Percentiles rank a stretch among this genome's conserved stretches.
Evolutionary conservation across 2,329 filamentous ascomycete genomes (phyloP).

Genomic region (Daldinia eschscholtzii): DNA sequence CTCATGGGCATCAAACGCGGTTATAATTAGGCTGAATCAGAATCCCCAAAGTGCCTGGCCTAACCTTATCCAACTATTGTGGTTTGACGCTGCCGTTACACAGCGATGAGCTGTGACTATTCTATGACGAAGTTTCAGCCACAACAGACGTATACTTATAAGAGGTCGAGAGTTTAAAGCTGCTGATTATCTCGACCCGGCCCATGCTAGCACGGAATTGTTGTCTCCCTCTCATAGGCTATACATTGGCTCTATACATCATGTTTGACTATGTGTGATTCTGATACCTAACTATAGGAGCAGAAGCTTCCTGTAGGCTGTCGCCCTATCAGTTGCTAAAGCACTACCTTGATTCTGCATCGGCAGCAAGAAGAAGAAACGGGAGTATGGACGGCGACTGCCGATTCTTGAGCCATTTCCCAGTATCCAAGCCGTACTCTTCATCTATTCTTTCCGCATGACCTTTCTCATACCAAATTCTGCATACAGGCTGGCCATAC

Average conservation of each 20-base stretch:
- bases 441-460: slow-evolving; percentile 22
- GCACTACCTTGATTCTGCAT: neutral
- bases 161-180: neutral
- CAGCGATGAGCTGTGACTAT: slow-evolving; percentile 31
- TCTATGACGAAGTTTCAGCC: slow-evolving; percentile 30
- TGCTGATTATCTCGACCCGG: slow-evolving; percentile 4
- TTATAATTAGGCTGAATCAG: slow-evolving; percentile 38
- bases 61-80: slow-evolving; percentile 15
- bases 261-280: slow-evolving; percentile 30
- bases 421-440: slow-evolving; percentile 7
- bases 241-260: slow-evolving; percentile 1
- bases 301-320: slow-evolving; percentile 12
- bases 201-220: slow-evolving; percentile 20
- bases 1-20: slow-evolving; percentile 24
- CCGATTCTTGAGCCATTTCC: slow-evolving; percentile 38
- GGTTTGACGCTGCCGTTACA: slow-evolving; percentile 38
- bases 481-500: slow-evolving; percentile 9
- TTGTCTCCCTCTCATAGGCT: slow-evolving; percentile 31
- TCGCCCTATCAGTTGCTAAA: neutral
- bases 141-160: slow-evolving; percentile 11
- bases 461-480: slow-evolving; percentile 21
- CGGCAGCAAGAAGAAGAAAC: slow-evolving; percentile 3
- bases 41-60: neutral
- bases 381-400: slow-evolving; percentile 12
- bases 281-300: slow-evolving; percentile 28